Base-by-base conservation (phyloP, 768 basidiomycete genomes). In the Hortiboletus flavorubellus region DNA sequence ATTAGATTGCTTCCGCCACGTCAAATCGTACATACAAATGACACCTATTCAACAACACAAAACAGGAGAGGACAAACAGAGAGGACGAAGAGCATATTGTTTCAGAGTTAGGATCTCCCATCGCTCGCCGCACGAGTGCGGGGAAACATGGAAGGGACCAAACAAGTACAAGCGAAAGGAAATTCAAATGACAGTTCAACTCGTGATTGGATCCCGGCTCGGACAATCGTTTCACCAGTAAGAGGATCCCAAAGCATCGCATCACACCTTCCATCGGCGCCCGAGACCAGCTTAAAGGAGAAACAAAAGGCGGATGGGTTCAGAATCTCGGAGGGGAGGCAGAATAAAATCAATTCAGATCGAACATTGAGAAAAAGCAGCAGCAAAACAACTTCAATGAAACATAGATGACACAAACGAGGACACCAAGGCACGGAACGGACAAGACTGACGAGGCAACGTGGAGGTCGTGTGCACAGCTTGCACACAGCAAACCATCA, bases 181-280 rank as follows among this genome's bases (percentile, higher is more conserved):
- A 18, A 0, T 10, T 30, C 38, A 2, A 53, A 16, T 26, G 5
- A 18, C 35, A 41, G 46, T 53, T 37, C 56, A 49, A 55, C 57
- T 56, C 56, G 64, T 38, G 38, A 68, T 59, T 57, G 56, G 60
- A 58, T 59, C 64, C 58, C 55, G 3, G 43, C 54, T 61, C 59
- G 56, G 44, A 21, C 59, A 51, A 41, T 44, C 68, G 54, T 70
- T 70, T 70, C 59, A 68, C 69, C 69, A 67, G 48, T 59, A 72
- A 70, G 30, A 53, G 33, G 68, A 67, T 70, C 69, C 49, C 56
- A 55, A 43, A 48, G 41, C 30, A 55, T 42, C 55, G 18, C 31
- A 57, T 58, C 61, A 57, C 65, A 59, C 54, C 23, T 45, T 47
- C 52, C 42, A 51, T 26, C 60, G 38, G 49, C 31, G 49, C 33